Evolutionary conservation across 1,139 yeast genomes (phyloP).

Genomic region (Hansenula anomala): DNA sequence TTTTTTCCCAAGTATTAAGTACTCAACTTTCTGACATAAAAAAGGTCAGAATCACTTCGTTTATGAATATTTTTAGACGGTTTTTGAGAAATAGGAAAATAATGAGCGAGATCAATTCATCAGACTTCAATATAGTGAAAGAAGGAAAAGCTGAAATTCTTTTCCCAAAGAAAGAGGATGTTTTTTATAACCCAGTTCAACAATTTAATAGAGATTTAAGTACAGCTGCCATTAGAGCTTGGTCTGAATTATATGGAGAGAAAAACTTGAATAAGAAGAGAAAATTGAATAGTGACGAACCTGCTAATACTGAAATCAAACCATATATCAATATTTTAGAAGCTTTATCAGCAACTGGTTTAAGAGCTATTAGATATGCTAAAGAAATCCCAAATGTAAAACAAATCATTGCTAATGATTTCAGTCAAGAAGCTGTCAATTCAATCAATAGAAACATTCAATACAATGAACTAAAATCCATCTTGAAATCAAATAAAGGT

Average conservation of each 20-base stretch:
- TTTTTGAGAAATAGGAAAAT: neutral
- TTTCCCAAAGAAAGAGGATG: slow-evolving; percentile 72
- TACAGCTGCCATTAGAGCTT: slow-evolving; percentile 79
- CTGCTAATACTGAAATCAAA: slow-evolving; percentile 15
- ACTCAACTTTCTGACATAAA: neutral
- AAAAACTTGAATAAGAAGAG: slow-evolving; percentile 28
- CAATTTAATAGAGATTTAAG: slow-evolving; percentile 93
- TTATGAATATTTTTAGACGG: neutral
- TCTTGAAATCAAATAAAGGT: slow-evolving; percentile 66
- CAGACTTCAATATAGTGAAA: slow-evolving; percentile 43
- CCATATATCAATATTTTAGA: slow-evolving; percentile 69
- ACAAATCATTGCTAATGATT: slow-evolving; percentile 81
- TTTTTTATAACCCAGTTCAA: slow-evolving; percentile 93
- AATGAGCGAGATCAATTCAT: slow-evolving; percentile 16
- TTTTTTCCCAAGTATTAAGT: too few relatives aligned
- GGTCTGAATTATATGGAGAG: slow-evolving; percentile 55
- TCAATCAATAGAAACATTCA: slow-evolving; percentile 69
- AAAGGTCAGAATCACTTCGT: neutral
- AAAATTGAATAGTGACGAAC: slow-evolving; percentile 24
- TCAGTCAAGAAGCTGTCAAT: slow-evolving; percentile 81
- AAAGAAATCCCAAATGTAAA: slow-evolving; percentile 77
- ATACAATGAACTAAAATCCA: slow-evolving; percentile 52
- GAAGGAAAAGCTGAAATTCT: slow-evolving; percentile 84
- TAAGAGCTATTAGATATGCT: slow-evolving; percentile 89
- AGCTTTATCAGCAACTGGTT: slow-evolving; percentile 92